Conservation (phyloP, 352 stramenopile species). For the Phytophthora citricola region DNA sequence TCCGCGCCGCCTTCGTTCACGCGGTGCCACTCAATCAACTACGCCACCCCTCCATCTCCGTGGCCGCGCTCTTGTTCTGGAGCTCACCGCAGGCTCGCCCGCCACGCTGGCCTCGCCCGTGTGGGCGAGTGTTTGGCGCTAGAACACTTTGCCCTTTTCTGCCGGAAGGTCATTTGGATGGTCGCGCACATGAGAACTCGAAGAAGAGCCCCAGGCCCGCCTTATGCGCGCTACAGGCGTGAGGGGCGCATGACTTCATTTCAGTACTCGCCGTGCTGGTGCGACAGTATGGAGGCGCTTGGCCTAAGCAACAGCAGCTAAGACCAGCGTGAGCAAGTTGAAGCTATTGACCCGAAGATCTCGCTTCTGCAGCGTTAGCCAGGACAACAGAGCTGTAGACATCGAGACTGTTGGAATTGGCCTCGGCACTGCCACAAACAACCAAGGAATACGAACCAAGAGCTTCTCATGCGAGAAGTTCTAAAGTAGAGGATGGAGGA, state of each 20-base stretch:
- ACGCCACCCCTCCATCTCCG: conserved; percentile 17
- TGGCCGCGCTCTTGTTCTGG: conserved; percentile 38
- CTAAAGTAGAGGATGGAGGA: background rate
- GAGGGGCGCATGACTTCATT: conserved; percentile 6
- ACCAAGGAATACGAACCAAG: no score
- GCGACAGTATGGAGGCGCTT: background rate
- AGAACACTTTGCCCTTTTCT: conserved; percentile 19
- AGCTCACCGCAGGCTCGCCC: conserved; percentile 3
- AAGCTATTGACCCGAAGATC: no score
- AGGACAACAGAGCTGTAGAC: no score
- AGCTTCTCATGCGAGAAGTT: no score
- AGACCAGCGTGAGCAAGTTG: background rate
- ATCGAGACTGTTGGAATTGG: no score
- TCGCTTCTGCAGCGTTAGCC: no score
- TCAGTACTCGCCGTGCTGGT: background rate
- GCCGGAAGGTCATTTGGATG: conserved; percentile 22
- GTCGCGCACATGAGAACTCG: conserved; percentile 17
- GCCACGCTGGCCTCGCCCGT: conserved; percentile 1
- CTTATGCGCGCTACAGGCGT: conserved; percentile 2
- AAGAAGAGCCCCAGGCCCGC: conserved; percentile 1
- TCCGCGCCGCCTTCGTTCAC: conserved; percentile 7
- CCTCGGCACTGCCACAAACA: no score
- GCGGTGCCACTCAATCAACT: conserved; percentile 5
- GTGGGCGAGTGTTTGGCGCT: background rate
- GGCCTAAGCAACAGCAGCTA: background rate